Evolutionary conservation across 495 filamentous ascomycete species (phyloP).

Genomic region (Astrocystis sublimbata): DNA sequence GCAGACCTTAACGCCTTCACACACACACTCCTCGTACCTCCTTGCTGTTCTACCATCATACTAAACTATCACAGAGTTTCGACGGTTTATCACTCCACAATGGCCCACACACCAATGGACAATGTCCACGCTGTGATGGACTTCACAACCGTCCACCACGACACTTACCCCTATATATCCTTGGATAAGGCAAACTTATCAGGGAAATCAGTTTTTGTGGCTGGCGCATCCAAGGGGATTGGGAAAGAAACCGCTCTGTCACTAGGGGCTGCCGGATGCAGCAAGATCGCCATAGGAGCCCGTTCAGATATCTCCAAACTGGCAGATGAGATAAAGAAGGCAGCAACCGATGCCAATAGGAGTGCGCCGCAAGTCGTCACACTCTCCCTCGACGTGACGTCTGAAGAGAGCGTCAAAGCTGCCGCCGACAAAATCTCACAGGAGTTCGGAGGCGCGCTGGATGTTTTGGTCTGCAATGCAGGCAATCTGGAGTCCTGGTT

Average conservation of each 20-base stretch:
- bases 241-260: slow-evolving; percentile 51
- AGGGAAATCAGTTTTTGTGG: slow-evolving; percentile 58
- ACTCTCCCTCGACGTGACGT: slow-evolving; percentile 45
- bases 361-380: slow-evolving; percentile 41
- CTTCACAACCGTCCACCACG: slow-evolving; percentile 30
- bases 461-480: slow-evolving; percentile 48
- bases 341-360: slow-evolving; percentile 35
- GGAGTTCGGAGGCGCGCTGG: slow-evolving; percentile 39
- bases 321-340: slow-evolving; percentile 35
- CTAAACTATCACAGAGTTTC: background rate
- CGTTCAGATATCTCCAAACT: slow-evolving; percentile 40
- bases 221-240: slow-evolving; percentile 59
- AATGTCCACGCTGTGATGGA: slow-evolving; percentile 14
- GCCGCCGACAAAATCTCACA: slow-evolving; percentile 33
- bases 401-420: slow-evolving; percentile 35
- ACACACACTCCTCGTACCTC: background rate
- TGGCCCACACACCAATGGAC: slow-evolving; percentile 14
- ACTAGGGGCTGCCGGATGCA: slow-evolving; percentile 47
- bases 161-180: slow-evolving; percentile 42
- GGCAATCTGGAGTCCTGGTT: slow-evolving; percentile 41
- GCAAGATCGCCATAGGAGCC: slow-evolving; percentile 44
- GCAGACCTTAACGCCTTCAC: background rate
- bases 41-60: background rate
- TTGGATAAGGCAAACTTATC: slow-evolving; percentile 40
- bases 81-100: slow-evolving; percentile 1